Evolutionary conservation across 139 green algal species (phyloP).

Genomic region (Auxenochlorella pyrenoidosa): DNA sequence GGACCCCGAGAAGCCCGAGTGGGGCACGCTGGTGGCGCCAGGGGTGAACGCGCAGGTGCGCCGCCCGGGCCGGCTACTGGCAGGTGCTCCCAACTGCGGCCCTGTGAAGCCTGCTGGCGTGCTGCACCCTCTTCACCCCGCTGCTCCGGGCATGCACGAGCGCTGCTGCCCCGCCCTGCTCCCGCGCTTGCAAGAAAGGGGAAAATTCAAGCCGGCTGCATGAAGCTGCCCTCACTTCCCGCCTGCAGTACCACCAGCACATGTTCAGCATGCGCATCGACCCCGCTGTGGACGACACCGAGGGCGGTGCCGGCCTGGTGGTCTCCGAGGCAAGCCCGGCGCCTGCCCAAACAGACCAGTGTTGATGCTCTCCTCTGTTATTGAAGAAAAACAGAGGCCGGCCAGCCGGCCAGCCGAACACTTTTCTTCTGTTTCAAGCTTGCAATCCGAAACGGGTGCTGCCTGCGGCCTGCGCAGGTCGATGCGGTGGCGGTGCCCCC

Average conservation of each 20-base stretch:
- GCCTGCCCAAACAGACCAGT: not conserved
- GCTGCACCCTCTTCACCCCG: no score
- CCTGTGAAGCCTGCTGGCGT: no score
- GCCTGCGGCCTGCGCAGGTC: not conserved
- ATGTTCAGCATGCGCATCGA: conserved; percentile 87
- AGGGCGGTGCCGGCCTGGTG: conserved; percentile 63
- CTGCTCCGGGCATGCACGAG: no score
- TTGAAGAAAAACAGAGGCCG: not conserved
- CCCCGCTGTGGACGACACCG: conserved; percentile 76
- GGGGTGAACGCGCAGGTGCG: conserved; percentile 68
- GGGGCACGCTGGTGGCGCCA: conserved; percentile 75
- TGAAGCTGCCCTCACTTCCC: not conserved
- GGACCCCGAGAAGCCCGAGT: conserved; percentile 40
- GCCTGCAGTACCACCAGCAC: conserved; percentile 79
- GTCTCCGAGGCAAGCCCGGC: conserved; percentile 67
- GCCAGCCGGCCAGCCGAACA: not conserved
- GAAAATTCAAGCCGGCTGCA: no score
- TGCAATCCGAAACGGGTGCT: not conserved
- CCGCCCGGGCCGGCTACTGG: no score
- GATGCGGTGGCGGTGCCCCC: conserved; percentile 6
- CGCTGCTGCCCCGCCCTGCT: no score
- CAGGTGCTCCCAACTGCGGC: no score
- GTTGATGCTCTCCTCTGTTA: no score
- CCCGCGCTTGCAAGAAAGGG: no score
- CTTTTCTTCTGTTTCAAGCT: not conserved